Evolutionary conservation across 306 rosid genomes (phyloP), one percentile per base, ranked within the genome.

Genomic region (Rosa rugosa): DNA sequence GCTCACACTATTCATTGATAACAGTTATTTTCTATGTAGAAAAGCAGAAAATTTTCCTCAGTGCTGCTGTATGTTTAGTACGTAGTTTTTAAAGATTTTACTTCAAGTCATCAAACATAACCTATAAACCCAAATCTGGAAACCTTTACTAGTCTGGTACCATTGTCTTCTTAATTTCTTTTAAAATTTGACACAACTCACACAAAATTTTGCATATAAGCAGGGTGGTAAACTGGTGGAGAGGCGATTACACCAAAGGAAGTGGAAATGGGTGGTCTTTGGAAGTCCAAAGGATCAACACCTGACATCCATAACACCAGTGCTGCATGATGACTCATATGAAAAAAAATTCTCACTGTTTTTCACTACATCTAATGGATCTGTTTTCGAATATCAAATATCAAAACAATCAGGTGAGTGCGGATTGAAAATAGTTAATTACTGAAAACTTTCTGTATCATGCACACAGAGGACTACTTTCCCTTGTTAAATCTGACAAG

Each of bases 201-300:
- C 8, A 47, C 73, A 27, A 8, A 8, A 17, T 69, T 41, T 23
- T 53, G n/a, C 69, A 18, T 12, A 18, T 74, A 65, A 41, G 72
- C 84, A 94, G 98, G 90, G 75, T 80, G 98, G 98, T 34, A 83
- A 83, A 80, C 87, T 94, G 84, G 91, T 92, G 27, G 97, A 94
- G 83, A 92, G 98, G 78, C 83, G 92, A 81, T 81, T 92, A 59
- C 75, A 94, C 63, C 96, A 91, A 79, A 94, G 97, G 85, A 92
- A 94, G 86, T 94, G 98, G 98, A 94, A 89, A 83, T 94, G 97
- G 98, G 71, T 92, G 36, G 84, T 87, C 45, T 93, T 91, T 81
- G 98, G 97, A 87, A 85, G 89, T 68, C 98, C 97, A 31, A 83
- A 73, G 69, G 86, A 86, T 83, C 93, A 92, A 75, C 85, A 75